A percentile compares a stretch with the other conserved stretches of the same genome.
These are phyloP conservation scores for Mortierella sp. DNA, from an alignment of 371 early-diverging fungal species.

Conservation along the genomic window DNA sequence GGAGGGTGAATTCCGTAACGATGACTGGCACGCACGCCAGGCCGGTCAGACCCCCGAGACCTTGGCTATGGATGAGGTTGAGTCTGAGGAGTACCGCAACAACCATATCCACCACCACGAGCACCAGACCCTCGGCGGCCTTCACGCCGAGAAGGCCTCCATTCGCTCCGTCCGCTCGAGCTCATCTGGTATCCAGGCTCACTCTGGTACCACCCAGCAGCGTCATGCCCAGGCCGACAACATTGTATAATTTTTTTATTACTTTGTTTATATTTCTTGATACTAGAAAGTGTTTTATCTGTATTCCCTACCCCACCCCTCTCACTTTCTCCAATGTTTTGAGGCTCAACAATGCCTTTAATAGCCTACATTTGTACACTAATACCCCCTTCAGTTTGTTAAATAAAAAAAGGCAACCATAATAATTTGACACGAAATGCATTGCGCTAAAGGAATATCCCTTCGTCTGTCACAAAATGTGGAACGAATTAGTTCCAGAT, in stretches of 20 bases:
- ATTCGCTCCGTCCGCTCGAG: constrained; percentile 32
- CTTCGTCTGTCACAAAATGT: too few relatives aligned
- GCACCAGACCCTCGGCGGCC: constrained; percentile 24
- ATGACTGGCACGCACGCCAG: constrained; percentile 54
- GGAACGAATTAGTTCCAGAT: too few relatives aligned
- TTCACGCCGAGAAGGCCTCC: constrained; percentile 41
- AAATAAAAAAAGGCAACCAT: neutral
- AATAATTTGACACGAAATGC: too few relatives aligned
- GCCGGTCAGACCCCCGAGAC: constrained; percentile 15
- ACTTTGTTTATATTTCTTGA: neutral
- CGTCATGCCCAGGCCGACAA: constrained; percentile 15
- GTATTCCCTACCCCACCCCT: constrained; percentile 5
- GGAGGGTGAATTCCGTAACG: constrained; percentile 79
- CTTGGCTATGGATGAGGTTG: constrained; percentile 36
- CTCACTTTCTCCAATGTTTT: too few relatives aligned
- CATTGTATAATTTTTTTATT: constrained; percentile 21
- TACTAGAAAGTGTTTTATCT: constrained; percentile 1
- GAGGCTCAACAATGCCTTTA: too few relatives aligned
- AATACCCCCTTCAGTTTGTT: neutral
- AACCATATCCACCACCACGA: too few relatives aligned
- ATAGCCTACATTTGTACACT: too few relatives aligned
- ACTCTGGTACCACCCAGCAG: constrained; percentile 11
- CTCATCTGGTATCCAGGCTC: constrained; percentile 20
- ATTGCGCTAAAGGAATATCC: too few relatives aligned
- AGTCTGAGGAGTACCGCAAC: constrained; percentile 18